Evolutionary conservation across 2,329 filamentous ascomycete species (phyloP).

Genomic region (Sarocladium brachiariae): DNA sequence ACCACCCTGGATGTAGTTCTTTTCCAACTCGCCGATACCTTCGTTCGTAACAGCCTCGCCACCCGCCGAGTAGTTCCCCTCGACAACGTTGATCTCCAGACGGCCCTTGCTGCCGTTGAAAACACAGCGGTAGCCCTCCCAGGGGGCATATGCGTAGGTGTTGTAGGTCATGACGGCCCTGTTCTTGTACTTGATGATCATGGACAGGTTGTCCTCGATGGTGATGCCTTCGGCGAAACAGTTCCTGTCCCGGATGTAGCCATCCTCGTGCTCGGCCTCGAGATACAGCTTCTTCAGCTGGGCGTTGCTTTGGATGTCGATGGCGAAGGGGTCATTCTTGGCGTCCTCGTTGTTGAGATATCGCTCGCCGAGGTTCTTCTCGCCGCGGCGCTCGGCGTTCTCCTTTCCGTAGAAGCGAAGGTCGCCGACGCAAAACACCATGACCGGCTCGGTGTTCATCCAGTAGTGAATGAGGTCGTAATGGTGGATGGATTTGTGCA

Average conservation of each 20-base stretch:
- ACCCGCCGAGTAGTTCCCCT: constrained; percentile 36
- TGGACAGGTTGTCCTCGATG: constrained; percentile 41
- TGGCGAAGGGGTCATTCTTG: constrained; percentile 37
- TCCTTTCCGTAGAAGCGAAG: constrained; percentile 43
- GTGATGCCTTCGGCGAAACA: constrained; percentile 42
- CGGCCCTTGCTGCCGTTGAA: constrained; percentile 38
- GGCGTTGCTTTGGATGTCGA: constrained; percentile 33
- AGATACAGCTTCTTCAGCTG: constrained; percentile 37
- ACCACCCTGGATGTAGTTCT: constrained; percentile 27
- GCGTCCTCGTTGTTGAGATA: constrained; percentile 31
- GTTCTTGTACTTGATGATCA: constrained; percentile 36
- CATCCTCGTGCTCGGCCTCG: constrained; percentile 41
- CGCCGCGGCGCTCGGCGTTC: constrained; percentile 38
- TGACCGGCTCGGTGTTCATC: constrained; percentile 34
- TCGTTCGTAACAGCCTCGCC: constrained; percentile 29
- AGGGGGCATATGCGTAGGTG: constrained; percentile 38
- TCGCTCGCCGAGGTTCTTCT: constrained; percentile 31
- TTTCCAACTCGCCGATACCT: constrained; percentile 12
- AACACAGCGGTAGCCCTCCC: constrained; percentile 34
- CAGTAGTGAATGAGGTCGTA: constrained; percentile 47
- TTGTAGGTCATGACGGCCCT: constrained; percentile 38
- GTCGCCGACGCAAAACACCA: constrained; percentile 38
- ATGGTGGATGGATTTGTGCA: constrained; percentile 45
- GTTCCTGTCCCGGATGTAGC: constrained; percentile 40
- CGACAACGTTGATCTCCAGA: constrained; percentile 40